Evolutionary conservation across 2,329 filamentous ascomycete genomes (phyloP).

Genomic region (Arthrobotrys musiformis): DNA sequence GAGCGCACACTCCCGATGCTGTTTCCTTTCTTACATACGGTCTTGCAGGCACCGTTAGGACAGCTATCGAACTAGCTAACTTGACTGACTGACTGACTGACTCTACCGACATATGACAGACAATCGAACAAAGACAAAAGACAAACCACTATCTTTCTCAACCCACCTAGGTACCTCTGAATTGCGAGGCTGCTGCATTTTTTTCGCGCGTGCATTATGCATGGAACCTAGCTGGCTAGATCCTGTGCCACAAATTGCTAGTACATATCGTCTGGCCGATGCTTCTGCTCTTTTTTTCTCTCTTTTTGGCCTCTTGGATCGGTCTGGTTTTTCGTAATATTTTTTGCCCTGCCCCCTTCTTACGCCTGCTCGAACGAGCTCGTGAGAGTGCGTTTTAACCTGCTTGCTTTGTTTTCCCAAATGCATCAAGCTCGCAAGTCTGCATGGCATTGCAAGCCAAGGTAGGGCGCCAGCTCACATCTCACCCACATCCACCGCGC

Average conservation of each 20-base stretch:
- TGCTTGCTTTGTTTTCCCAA: slow-evolving; percentile 23
- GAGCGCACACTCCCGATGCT: not conserved
- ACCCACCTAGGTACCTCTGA: slow-evolving; percentile 12
- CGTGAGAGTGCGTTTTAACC: slow-evolving; percentile 4
- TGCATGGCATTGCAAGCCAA: slow-evolving; percentile 13
- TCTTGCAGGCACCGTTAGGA: slow-evolving; percentile 7
- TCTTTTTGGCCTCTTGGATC: not conserved
- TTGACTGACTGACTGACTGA: not conserved
- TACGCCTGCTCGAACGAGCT: not conserved
- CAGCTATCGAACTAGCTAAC: no score
- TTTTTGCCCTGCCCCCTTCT: slow-evolving; percentile 17
- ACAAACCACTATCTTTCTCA: slow-evolving; percentile 13
- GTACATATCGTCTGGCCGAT: slow-evolving; percentile 5
- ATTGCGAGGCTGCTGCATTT: slow-evolving; percentile 23
- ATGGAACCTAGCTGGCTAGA: slow-evolving; percentile 14
- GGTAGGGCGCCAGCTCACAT: slow-evolving; percentile 11
- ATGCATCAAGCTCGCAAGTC: slow-evolving; percentile 16
- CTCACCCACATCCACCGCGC: slow-evolving; percentile 11
- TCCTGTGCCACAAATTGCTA: slow-evolving; percentile 10
- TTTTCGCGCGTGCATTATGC: slow-evolving; percentile 8
- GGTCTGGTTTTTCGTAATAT: not conserved
- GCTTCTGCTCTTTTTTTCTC: not conserved
- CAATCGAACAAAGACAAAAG: not conserved
- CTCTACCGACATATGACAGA: slow-evolving; percentile 18
- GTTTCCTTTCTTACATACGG: slow-evolving; percentile 3